These are phyloP conservation scores for Eutypa lata DNA, from an alignment of 2,329 filamentous ascomycete species.

Conservation along the genomic window DNA sequence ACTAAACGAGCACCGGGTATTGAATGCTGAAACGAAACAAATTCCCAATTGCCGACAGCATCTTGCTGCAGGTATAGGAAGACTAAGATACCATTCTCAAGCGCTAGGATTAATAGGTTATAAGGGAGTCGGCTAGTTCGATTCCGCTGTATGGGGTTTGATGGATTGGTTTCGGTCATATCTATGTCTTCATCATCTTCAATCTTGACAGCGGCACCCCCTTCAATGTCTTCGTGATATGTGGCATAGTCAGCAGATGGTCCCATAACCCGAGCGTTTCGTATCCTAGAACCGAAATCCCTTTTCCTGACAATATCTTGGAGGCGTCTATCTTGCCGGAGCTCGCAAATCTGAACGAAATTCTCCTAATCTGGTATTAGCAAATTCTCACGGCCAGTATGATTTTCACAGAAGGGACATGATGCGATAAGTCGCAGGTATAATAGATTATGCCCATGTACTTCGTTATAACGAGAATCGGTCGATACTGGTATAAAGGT, in stretches of 20 bases:
- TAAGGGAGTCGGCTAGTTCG: slow-evolving; percentile 53
- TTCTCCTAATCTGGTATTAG: slow-evolving; percentile 54
- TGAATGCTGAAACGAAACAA: slow-evolving; percentile 57
- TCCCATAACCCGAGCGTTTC: slow-evolving; percentile 75
- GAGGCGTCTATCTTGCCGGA: slow-evolving; percentile 66
- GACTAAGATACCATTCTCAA: slow-evolving; percentile 69
- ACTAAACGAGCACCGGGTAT: slow-evolving; percentile 55
- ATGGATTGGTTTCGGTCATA: slow-evolving; percentile 29
- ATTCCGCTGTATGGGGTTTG: slow-evolving; percentile 10
- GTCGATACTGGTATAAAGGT: not conserved
- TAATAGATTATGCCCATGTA: not conserved
- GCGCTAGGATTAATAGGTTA: slow-evolving; percentile 75
- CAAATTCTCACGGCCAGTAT: not conserved
- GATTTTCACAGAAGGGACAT: not conserved
- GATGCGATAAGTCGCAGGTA: not conserved
- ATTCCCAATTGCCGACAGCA: slow-evolving; percentile 48
- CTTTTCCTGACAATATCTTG: slow-evolving; percentile 73
- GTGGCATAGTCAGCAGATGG: slow-evolving; percentile 40
- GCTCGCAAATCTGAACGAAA: slow-evolving; percentile 77
- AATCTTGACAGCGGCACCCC: slow-evolving; percentile 27
- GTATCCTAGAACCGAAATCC: slow-evolving; percentile 76
- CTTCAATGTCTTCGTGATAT: slow-evolving; percentile 23
- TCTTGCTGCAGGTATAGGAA: slow-evolving; percentile 67
- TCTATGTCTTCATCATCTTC: slow-evolving; percentile 38
- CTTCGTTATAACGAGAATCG: too few species aligned